phyloP scores from a whole-genome alignment of 2,329 filamentous ascomycete species.

The Fusarium hostae region DNA sequence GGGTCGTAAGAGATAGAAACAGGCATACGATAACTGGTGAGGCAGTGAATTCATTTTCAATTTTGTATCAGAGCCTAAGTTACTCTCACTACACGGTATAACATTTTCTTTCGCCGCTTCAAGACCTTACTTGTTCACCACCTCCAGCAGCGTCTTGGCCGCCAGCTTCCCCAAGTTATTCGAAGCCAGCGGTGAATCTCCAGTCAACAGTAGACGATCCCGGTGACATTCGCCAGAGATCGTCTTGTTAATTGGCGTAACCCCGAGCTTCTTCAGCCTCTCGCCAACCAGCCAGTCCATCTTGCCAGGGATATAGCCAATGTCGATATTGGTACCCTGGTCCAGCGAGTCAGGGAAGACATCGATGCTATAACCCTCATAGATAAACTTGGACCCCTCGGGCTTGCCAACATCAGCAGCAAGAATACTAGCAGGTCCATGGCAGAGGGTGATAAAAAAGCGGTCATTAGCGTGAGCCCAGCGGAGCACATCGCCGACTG shows the following conservation, averaged over 20 bases:
- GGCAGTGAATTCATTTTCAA: background rate
- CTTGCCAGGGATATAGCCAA: constrained; percentile 8
- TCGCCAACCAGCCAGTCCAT: constrained; percentile 4
- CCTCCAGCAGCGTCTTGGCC: background rate
- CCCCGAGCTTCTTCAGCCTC: background rate
- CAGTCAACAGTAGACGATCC: background rate
- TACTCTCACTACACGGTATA: fast-evolving
- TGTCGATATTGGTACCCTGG: background rate
- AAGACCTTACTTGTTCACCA: background rate
- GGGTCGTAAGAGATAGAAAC: no score
- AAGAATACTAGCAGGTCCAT: background rate
- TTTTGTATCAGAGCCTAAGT: background rate
- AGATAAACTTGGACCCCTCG: background rate
- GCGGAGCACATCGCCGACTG: background rate
- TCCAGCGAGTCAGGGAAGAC: background rate
- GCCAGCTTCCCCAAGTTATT: constrained; percentile 1
- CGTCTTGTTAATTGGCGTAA: background rate
- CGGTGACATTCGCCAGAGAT: background rate
- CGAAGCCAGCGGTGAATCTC: background rate
- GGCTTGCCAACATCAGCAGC: background rate
- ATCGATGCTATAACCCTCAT: background rate
- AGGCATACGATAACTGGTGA: fast-evolving
- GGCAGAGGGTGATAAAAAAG: background rate
- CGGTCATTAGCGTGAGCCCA: background rate
- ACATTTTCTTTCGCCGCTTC: fast-evolving